Percentiles rank a stretch among this genome's conserved stretches.
Evolutionary conservation across 2,329 filamentous ascomycete species (phyloP).

Genomic region (Cercospora brassicicola): DNA sequence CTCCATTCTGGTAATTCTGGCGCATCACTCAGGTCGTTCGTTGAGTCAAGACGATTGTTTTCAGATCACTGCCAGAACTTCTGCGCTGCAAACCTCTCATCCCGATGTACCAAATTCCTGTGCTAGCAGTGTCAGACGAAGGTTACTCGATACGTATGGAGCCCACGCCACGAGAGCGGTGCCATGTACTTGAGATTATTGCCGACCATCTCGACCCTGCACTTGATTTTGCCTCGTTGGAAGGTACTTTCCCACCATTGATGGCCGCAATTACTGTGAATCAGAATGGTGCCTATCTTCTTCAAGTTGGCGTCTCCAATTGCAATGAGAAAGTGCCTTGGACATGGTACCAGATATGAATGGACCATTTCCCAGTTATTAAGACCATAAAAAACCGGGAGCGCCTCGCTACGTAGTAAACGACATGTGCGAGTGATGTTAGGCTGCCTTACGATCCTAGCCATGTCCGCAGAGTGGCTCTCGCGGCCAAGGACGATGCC

Average conservation of each 20-base stretch:
- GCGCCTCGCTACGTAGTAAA: conserved; percentile 15
- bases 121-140: neutral
- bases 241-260: conserved; percentile 10
- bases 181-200: neutral
- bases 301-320: conserved; percentile 12
- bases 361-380: conserved; percentile 23
- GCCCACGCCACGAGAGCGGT: neutral
- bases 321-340: conserved; percentile 17
- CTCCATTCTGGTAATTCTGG: neutral
- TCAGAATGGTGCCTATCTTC: conserved; percentile 13
- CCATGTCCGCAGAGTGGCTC: conserved; percentile 10
- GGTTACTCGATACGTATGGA: conserved; percentile 3
- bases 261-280: conserved; percentile 13
- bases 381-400: conserved; percentile 20
- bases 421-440: conserved; percentile 21
- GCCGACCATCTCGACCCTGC: conserved; percentile 4
- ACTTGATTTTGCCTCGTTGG: conserved; percentile 4
- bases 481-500: conserved; percentile 18
- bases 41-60: neutral
- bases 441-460: conserved; percentile 17
- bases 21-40: neutral
- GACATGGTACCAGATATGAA: conserved; percentile 18
- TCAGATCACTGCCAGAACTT: neutral
- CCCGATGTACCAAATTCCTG: neutral
- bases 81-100: neutral